These are phyloP conservation scores for Arabidopsis thaliana DNA, from an alignment of 345 rosid species.

Conservation along the genomic window DNA sequence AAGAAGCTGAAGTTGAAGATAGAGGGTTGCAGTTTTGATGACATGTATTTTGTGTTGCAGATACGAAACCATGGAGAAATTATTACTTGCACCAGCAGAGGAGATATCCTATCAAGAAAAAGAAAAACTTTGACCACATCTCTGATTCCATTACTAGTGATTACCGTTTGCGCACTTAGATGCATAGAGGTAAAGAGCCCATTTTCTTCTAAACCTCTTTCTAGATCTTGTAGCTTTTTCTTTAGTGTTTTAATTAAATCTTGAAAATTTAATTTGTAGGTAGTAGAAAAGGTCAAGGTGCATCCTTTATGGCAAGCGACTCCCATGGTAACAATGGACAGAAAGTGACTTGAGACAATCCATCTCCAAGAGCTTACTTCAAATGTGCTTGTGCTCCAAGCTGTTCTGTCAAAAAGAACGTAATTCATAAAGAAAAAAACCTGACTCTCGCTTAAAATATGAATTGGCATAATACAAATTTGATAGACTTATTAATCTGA, in stretches of 20 bases:
- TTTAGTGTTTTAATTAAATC: conserved; percentile 16
- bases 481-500: conserved; percentile 15
- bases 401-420: conserved; percentile 99
- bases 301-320: conserved; percentile 43
- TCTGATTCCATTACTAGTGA: conserved; percentile 60
- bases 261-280: conserved; percentile 49
- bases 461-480: not conserved
- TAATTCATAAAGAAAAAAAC: conserved; percentile 22
- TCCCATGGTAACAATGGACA: conserved; percentile 68
- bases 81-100: conserved; percentile 65
- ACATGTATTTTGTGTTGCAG: conserved; percentile 46
- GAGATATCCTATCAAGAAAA: conserved; percentile 81
- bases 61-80: conserved; percentile 59
- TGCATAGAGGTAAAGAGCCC: conserved; percentile 54
- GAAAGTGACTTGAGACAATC: conserved; percentile 98
- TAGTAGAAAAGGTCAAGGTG: conserved; percentile 49
- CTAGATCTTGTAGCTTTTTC: conserved; percentile 23
- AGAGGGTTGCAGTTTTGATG: conserved; percentile 15
- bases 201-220: not conserved
- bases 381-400: conserved; percentile 95
- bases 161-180: conserved; percentile 47
- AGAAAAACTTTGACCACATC: conserved; percentile 59
- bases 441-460: not conserved
- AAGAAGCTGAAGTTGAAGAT: conserved; percentile 34
- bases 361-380: conserved; percentile 98